Evolutionary conservation across 2,329 filamentous ascomycete species (phyloP).

Genomic region (Exophiala aquamarina): DNA sequence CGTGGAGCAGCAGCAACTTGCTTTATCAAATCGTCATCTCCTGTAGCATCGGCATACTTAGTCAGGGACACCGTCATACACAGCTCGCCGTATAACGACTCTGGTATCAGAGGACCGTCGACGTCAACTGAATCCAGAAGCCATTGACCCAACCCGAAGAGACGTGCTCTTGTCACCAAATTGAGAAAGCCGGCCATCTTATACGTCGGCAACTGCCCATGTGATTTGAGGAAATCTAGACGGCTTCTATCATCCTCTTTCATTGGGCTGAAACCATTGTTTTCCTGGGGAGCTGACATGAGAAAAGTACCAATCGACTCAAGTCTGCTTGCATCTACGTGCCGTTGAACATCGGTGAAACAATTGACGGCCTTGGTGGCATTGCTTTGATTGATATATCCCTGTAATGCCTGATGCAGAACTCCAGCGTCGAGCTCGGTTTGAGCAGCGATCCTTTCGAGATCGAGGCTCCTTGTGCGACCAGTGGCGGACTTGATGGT

Average conservation of each 20-base stretch:
- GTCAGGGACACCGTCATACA: slow-evolving; percentile 54
- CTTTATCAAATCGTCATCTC: slow-evolving; percentile 37
- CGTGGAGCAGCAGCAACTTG: slow-evolving; percentile 5
- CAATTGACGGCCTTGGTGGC: slow-evolving; percentile 19
- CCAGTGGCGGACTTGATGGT: background rate
- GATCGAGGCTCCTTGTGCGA: slow-evolving; percentile 4
- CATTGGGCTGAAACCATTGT: slow-evolving; percentile 16
- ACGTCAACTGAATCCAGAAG: slow-evolving; percentile 53
- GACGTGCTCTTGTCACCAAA: slow-evolving; percentile 46
- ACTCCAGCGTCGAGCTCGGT: slow-evolving; percentile 29
- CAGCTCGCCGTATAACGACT: slow-evolving; percentile 45
- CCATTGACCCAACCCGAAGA: slow-evolving; percentile 53
- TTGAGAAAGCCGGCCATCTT: slow-evolving; percentile 52
- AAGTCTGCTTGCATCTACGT: slow-evolving; percentile 45
- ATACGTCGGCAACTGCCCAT: slow-evolving; percentile 27
- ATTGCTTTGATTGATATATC: slow-evolving; percentile 30
- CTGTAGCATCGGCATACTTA: slow-evolving; percentile 53
- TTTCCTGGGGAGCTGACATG: slow-evolving; percentile 2
- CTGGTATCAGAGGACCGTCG: slow-evolving; percentile 55
- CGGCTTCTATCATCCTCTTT: background rate
- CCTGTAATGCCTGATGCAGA: slow-evolving; percentile 41
- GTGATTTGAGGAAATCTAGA: slow-evolving; percentile 23
- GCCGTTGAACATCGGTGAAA: slow-evolving; percentile 29
- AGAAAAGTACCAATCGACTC: slow-evolving; percentile 23
- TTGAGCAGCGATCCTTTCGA: slow-evolving; percentile 18